These are phyloP conservation scores for Neophaeococcomyces mojaviensis DNA, from an alignment of 2,329 filamentous ascomycete genomes.

Conservation along the genomic window DNA sequence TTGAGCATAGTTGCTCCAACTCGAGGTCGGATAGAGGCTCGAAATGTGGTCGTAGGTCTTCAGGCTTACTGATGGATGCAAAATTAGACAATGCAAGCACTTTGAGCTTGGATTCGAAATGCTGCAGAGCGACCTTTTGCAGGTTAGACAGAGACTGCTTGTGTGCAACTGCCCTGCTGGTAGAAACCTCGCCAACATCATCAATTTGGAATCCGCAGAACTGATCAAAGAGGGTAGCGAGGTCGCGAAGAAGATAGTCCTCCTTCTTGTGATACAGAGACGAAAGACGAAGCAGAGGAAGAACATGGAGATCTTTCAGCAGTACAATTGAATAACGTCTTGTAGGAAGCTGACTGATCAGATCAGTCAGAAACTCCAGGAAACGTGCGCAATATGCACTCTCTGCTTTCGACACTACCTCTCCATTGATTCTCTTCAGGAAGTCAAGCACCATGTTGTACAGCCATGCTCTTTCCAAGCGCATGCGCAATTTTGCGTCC, in stretches of 20 bases:
- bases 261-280: constrained; percentile 67
- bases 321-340: constrained; percentile 87
- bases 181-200: constrained; percentile 68
- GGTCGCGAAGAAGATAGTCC: constrained; percentile 70
- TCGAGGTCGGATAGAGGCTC: constrained; percentile 67
- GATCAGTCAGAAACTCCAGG: constrained; percentile 77
- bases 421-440: constrained; percentile 59
- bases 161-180: constrained; percentile 67
- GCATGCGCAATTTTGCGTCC: constrained; percentile 64
- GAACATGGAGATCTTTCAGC: constrained; percentile 73
- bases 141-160: constrained; percentile 69
- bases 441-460: constrained; percentile 82
- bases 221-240: constrained; percentile 72
- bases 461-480: constrained; percentile 91
- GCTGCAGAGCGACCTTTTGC: constrained; percentile 68
- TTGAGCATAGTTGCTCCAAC: constrained; percentile 57
- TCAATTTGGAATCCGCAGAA: constrained; percentile 86
- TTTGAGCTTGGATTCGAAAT: constrained; percentile 85
- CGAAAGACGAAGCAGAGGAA: constrained; percentile 71
- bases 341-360: constrained; percentile 89
- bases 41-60: constrained; percentile 70
- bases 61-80: constrained; percentile 71
- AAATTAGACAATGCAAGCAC: constrained; percentile 89
- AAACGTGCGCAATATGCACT: constrained; percentile 90
- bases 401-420: constrained; percentile 39